Base-by-base conservation (phyloP, 2,329 filamentous ascomycete genomes). In the Colletotrichum scovillei region DNA sequence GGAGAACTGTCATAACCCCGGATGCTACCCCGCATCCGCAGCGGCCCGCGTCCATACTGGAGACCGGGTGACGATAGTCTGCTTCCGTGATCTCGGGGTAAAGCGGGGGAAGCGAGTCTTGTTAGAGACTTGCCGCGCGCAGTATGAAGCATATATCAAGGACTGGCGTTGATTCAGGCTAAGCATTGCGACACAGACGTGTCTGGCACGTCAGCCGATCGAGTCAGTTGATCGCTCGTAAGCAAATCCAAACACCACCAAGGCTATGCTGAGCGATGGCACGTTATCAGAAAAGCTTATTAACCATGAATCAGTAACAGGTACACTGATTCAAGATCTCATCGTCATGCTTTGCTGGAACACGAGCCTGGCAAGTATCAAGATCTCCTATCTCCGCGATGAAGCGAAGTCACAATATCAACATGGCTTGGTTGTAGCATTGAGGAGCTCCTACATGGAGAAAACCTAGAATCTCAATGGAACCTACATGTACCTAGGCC, bases 1-100 rank as follows among this genome's bases (percentile, higher is more conserved):
- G 68, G 69, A 72, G 63, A 67, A 72, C 16, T 16, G 26, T 14
- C 57, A 67, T 64, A 72, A 62, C 46, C 69, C 69, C 63, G 69
- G 56, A 55, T 69, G n/a, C 35, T 22, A 69, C 60, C 52, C 62
- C 63, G 46, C 57, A 35, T 32, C 32, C 32, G 57, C 57, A 19
- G 11, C 63, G 58, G 65, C 52, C 59, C 42, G 65, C 53, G 53
- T 28, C 58, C 53, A 63, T 35, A 30, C 8, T 28, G 26, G n/a
- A 16, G 22, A 32, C 49, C 35, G 60, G 30, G 28, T 46, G 7
- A 24, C 28, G n/a, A 22, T 62, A 24, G 53, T 62, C 32, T 55
- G 35, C 32, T 8, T 59, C 57, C 32, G 2, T 38, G 30, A 26
- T 38, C 16, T 35, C 7, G 56, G 56, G 28, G 28, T 49, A 8